phyloP scores from a whole-genome alignment of 768 basidiomycete genomes.

The Pisolithus sp. region DNA sequence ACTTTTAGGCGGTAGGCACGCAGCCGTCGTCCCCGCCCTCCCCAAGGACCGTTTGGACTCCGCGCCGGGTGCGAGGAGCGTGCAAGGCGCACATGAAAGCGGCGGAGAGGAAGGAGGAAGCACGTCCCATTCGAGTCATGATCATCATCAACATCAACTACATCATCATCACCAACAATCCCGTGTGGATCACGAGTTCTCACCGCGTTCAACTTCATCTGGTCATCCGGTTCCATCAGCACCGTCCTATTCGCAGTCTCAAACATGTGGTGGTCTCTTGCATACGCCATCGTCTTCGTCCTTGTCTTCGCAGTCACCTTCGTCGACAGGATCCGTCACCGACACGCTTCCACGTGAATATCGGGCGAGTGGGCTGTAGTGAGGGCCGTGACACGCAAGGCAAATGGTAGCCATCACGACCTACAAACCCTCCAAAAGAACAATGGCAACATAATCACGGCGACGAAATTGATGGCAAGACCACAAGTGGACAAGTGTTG shows the following conservation, averaged over 20 bases:
- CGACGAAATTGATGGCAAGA: too few species aligned
- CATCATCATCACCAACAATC: constrained; percentile 35
- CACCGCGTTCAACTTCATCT: constrained; percentile 30
- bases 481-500: too few species aligned
- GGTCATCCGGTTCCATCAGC: constrained; percentile 29
- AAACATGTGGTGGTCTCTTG: too few species aligned
- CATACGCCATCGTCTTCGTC: too few species aligned
- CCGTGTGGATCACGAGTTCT: constrained; percentile 69
- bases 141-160: constrained; percentile 1
- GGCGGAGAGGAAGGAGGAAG: background rate
- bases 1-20: constrained; percentile 74
- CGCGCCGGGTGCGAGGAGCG: constrained; percentile 21
- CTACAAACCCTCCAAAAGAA: too few species aligned
- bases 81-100: background rate
- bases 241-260: constrained; percentile 20
- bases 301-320: too few species aligned
- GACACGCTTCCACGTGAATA: too few species aligned
- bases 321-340: too few species aligned
- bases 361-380: too few species aligned
- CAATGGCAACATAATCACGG: too few species aligned
- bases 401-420: too few species aligned
- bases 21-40: constrained; percentile 73
- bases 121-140: background rate
- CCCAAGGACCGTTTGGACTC: constrained; percentile 62
- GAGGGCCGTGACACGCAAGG: too few species aligned